Conservation (phyloP, 805 yeast genomes). For the Starmerella geochares region DNA sequence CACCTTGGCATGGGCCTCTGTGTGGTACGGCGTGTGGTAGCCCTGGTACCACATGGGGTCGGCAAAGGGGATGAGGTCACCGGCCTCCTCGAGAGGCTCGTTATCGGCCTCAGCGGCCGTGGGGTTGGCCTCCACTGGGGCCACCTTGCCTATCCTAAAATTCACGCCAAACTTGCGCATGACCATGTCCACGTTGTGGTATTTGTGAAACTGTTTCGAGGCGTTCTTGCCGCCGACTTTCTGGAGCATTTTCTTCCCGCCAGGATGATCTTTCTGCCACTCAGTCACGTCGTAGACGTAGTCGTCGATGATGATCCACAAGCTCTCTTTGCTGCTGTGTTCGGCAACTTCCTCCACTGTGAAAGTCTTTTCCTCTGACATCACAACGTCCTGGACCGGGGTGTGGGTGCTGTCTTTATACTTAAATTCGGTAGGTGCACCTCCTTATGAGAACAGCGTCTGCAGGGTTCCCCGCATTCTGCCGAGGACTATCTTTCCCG, state of each 20-base stretch:
- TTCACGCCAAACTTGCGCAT: constrained; percentile 32
- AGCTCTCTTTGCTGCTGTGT: constrained; percentile 65
- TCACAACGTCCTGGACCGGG: not conserved
- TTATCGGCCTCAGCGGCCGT: constrained; percentile 14
- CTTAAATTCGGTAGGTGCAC: not conserved
- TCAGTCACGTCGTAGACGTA: constrained; percentile 66
- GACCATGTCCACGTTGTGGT: constrained; percentile 35
- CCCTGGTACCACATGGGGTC: constrained; percentile 41
- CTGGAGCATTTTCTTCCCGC: constrained; percentile 61
- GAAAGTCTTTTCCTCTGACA: constrained; percentile 16
- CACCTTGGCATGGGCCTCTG: constrained; percentile 33
- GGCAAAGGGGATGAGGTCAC: constrained; percentile 34
- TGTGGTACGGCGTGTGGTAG: constrained; percentile 34
- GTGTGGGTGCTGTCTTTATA: not conserved
- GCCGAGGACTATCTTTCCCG: constrained; percentile 3
- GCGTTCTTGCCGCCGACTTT: constrained; percentile 75
- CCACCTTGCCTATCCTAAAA: constrained; percentile 30
- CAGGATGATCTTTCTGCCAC: constrained; percentile 73
- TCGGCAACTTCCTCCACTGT: constrained; percentile 44
- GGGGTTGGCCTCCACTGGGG: constrained; percentile 13
- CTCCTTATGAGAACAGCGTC: not conserved
- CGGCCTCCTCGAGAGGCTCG: constrained; percentile 24
- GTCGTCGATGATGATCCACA: constrained; percentile 78
- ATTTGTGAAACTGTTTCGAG: constrained; percentile 50
- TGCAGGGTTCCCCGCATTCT: constrained; percentile 10